phyloP scores from a whole-genome alignment of 805 yeast genomes.

The Saccharomyces jurei region DNA sequence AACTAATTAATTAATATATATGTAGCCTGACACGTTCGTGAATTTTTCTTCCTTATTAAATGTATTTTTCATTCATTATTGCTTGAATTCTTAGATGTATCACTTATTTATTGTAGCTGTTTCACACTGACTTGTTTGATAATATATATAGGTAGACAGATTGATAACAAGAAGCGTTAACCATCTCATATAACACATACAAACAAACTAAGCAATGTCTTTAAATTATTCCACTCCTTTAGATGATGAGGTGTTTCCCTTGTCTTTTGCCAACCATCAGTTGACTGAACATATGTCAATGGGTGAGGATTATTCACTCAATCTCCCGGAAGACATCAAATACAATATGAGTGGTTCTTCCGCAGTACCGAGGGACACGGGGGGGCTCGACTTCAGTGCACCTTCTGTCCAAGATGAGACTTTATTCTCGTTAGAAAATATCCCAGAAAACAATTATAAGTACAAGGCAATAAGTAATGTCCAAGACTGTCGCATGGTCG shows the following conservation, averaged over 20 bases:
- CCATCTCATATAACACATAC: not conserved
- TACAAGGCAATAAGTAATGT: not conserved
- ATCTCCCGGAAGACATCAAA: not conserved
- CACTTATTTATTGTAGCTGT: not conserved
- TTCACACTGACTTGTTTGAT: not conserved
- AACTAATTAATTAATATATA: not conserved
- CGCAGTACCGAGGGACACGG: not conserved
- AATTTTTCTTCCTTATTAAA: not conserved
- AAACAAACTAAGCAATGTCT: not conserved
- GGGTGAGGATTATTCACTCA: not conserved
- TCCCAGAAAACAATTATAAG: constrained; percentile 1
- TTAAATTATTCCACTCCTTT: not conserved
- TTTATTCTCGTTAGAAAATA: constrained; percentile 12
- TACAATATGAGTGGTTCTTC: not conserved
- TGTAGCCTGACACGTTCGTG: not conserved
- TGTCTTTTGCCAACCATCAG: constrained; percentile 7
- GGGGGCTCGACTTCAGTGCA: not conserved
- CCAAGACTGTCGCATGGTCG: constrained; percentile 5
- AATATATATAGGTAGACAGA: not conserved
- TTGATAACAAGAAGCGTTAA: not conserved
- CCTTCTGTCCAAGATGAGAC: constrained; percentile 2
- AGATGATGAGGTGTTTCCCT: constrained; percentile 9
- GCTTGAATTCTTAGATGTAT: not conserved
- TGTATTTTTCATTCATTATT: not conserved
- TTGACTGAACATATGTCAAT: not conserved